Evolutionary conservation across 257 asterid genomes (phyloP).

Genomic region (Forsythia viridissima): DNA sequence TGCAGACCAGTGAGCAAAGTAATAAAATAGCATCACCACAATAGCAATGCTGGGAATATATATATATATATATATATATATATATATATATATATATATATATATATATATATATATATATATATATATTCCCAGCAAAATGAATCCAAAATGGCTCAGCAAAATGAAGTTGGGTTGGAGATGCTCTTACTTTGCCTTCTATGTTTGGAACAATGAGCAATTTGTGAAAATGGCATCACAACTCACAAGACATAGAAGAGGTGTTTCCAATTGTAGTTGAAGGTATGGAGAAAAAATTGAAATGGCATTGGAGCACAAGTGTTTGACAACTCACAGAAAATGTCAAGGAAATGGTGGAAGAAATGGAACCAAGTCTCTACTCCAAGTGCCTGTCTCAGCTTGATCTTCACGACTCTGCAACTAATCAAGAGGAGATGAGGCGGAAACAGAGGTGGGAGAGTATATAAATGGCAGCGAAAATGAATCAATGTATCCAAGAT

Average conservation of each 20-base stretch:
- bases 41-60: too few relatives aligned
- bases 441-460: constrained; percentile 60
- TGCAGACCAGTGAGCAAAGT: too few relatives aligned
- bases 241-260: constrained; percentile 42
- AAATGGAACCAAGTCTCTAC: constrained; percentile 64
- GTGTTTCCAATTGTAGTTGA: constrained; percentile 61
- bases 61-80: too few relatives aligned
- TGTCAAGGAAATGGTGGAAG: constrained; percentile 70
- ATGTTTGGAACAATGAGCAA: constrained; percentile 82
- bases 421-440: constrained; percentile 39
- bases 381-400: constrained; percentile 54
- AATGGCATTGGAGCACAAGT: constrained; percentile 68
- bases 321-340: constrained; percentile 67
- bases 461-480: constrained; percentile 53
- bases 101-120: too few relatives aligned
- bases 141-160: too few relatives aligned
- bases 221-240: constrained; percentile 68
- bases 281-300: constrained; percentile 73
- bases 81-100: too few relatives aligned
- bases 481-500: constrained; percentile 25
- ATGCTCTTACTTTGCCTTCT: constrained; percentile 37
- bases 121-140: too few relatives aligned
- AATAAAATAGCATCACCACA: too few relatives aligned
- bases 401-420: constrained; percentile 33
- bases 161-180: too few relatives aligned